Base-by-base conservation (phyloP, 495 filamentous ascomycete genomes). In the Tirmania nivea region DNA sequence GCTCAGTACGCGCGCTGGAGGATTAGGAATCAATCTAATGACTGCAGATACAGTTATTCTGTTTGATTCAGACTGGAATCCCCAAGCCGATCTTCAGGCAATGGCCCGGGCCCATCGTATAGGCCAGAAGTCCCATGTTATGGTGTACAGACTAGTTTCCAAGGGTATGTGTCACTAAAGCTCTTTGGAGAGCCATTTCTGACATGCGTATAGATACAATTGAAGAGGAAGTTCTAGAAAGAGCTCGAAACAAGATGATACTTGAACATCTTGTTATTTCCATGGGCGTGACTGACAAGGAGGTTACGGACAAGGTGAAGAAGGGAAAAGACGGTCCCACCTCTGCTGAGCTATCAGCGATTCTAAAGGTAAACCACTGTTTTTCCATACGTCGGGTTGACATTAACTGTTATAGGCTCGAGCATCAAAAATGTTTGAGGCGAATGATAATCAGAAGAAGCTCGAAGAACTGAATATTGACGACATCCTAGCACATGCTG, bases 11-110 rank as follows among this genome's bases (percentile, higher is more conserved):
- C 77, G 90, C 61, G 90, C 90, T 48, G 90, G 90, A 69, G 90
- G 90, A 63, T 76, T 99, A 16, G 90, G 90, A 49, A 96, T 99
- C 70, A 99, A 99, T 61, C 68, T 99, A 48, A 96, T 95, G 87
- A 95, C 90, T 49, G 90, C 90, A 1, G 90, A 99, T 63, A 96
- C 92, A 0, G 92, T 99, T 55, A 84, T 99, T 58, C 75, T 99
- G 42, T 96, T 96, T 60, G 90, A 99, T 64, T 96, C 92, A 0
- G 90, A 99, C 63, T 99, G 92, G 92, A 99, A 99, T 56, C 90
- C 90, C 12, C 90, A 99, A 65, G 90, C 90, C 0, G 90, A 99
- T 72, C 70, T 99, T 52, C 90, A 99, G 60, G 90, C 90, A 17
- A 99, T 99, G 90, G 89, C 90, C 48, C 79, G 90, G 59, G 92